phyloP scores from a whole-genome alignment of 2,329 filamentous ascomycete species.

The Alternaria sp. region DNA sequence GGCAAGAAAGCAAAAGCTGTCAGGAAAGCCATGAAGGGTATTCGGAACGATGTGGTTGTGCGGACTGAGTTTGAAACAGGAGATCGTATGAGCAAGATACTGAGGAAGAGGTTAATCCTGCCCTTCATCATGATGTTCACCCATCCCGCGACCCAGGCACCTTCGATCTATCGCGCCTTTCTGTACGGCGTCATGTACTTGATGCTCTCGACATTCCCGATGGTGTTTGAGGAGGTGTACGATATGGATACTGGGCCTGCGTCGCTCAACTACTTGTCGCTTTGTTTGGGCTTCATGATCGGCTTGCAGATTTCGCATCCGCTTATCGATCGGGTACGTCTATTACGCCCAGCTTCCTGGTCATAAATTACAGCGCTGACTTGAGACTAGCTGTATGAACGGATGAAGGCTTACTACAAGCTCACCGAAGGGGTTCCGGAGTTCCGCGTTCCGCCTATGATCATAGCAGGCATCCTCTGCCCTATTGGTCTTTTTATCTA shows the following conservation, averaged over 20 bases:
- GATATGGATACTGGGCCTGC: slow-evolving; percentile 62
- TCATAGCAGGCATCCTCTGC: slow-evolving; percentile 60
- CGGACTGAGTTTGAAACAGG: slow-evolving; percentile 49
- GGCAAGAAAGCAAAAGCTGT: slow-evolving; percentile 53
- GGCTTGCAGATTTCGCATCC: slow-evolving; percentile 50
- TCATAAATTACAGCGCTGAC: neutral
- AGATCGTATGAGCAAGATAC: slow-evolving; percentile 33
- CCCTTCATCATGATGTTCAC: slow-evolving; percentile 61
- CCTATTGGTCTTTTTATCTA: slow-evolving; percentile 57
- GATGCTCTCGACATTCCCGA: slow-evolving; percentile 66
- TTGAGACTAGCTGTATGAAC: slow-evolving; percentile 28
- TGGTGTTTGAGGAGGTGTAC: slow-evolving; percentile 63
- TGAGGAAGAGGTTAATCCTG: slow-evolving; percentile 35
- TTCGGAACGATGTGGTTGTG: slow-evolving; percentile 28
- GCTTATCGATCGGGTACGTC: slow-evolving; percentile 52
- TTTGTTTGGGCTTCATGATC: slow-evolving; percentile 65
- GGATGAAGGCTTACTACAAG: slow-evolving; percentile 28
- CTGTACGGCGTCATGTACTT: slow-evolving; percentile 69
- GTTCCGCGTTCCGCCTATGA: slow-evolving; percentile 60
- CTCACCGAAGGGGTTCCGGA: slow-evolving; percentile 47
- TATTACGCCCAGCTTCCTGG: neutral
- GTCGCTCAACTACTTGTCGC: slow-evolving; percentile 68
- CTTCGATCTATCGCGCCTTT: slow-evolving; percentile 61
- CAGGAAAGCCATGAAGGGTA: slow-evolving; percentile 51
- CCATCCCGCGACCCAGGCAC: slow-evolving; percentile 66